A percentile compares a stretch with the other conserved stretches of the same genome.
These are phyloP conservation scores for Leishmania major DNA, from an alignment of 208 protist species.

Conservation along the genomic window DNA sequence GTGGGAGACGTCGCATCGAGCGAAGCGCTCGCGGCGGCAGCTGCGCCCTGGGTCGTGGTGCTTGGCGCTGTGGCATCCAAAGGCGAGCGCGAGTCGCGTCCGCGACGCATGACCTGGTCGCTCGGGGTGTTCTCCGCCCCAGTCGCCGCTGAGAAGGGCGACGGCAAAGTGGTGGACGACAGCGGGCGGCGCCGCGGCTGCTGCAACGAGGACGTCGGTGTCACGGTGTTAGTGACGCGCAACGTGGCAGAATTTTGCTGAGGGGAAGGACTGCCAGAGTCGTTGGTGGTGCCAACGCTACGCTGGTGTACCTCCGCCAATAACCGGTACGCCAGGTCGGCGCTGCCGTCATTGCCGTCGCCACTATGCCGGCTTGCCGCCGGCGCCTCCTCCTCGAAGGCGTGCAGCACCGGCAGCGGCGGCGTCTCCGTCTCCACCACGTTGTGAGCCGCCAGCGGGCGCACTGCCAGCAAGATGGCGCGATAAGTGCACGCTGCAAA, in stretches of 20 bases:
- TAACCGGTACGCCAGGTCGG: neutral
- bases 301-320: neutral
- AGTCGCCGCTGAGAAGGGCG: neutral
- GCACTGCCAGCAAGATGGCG: constrained; percentile 31
- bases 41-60: no score
- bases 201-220: neutral
- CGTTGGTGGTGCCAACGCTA: neutral
- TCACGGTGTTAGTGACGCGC: neutral
- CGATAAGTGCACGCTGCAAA: constrained; percentile 39
- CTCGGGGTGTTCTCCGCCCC: constrained; percentile 12
- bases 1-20: neutral
- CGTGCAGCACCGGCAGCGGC: constrained; percentile 33
- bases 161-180: neutral
- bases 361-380: neutral
- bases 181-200: neutral
- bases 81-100: constrained; percentile 14
- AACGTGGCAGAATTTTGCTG: neutral
- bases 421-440: constrained; percentile 33
- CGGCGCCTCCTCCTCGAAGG: constrained; percentile 28
- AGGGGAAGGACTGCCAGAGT: neutral
- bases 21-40: neutral
- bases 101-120: constrained; percentile 30
- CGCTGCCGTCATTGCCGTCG: neutral
- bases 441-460: constrained; percentile 16
- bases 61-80: neutral